Evolutionary conservation across 441 rosid species (phyloP), one percentile per base, ranked within the genome.

Genomic region (Erodium moschatum): DNA sequence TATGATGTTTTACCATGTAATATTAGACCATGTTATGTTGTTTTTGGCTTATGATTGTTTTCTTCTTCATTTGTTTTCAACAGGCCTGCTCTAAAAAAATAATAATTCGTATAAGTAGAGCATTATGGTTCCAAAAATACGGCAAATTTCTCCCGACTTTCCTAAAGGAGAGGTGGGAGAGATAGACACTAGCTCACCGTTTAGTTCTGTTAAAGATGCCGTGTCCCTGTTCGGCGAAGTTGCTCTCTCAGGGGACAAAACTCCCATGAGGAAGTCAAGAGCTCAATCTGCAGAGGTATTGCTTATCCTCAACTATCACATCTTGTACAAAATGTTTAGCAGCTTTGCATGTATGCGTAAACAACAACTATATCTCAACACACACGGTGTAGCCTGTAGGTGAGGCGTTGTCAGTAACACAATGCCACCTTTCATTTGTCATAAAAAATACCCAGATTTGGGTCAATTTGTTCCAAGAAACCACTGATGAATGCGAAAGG

Each of bases 181-280:
- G 85, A 83, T 94, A 68, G 97, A 94, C 81, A 91, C 97, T 20
- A 91, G 96, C n/a, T 90, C 97, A 67, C 99, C 97, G 63, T 91
- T 94, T 84, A 96, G 87, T 66, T 94, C 97, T 2, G 99, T 94
- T 70, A 94, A 89, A 80, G 97, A 94, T 86, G 99, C 97, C 0
- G 97, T 94, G 64, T 79, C 76, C 10, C 88, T 87, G 11, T 91
- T 94, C 24, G 97, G 97, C 35, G 99, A 91, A 81, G 93, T 95
- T 73, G 89, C 96, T 77, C 83, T 85, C 73, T 94, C 96, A 0
- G 90, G 96, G 72, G 96, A 88, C 72, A 94, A 84, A 71, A 85
- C 89, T 13, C 70, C 81, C 68, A 78, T 84, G 76, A 87, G 76
- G 81, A 91, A 89, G 86, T 31, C 83, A 12, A 87, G 73, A 74